Percentiles rank a stretch among this genome's conserved stretches.
Evolutionary conservation across 1,284 basidiomycete genomes (phyloP).

Genomic region (Malassezia furfur): DNA sequence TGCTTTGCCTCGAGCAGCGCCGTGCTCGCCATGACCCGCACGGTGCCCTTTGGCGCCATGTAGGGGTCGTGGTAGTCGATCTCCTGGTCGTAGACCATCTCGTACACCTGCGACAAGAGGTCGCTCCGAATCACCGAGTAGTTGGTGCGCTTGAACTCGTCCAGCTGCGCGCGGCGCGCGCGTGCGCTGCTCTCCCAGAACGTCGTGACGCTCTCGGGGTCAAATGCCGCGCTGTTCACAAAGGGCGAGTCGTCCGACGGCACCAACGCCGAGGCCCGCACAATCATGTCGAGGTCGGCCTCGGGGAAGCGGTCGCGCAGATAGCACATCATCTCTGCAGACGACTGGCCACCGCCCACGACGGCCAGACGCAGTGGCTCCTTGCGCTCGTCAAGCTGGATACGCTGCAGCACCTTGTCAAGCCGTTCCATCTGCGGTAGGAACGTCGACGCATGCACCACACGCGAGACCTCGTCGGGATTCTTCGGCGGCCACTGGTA

Average conservation of each 20-base stretch:
- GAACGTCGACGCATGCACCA: slow-evolving; percentile 40
- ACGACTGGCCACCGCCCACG: slow-evolving; percentile 43
- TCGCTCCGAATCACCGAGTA: slow-evolving; percentile 43
- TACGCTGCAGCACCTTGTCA: slow-evolving; percentile 24
- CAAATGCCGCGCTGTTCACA: slow-evolving; percentile 45
- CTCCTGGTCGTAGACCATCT: slow-evolving; percentile 40
- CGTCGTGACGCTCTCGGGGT: slow-evolving; percentile 39
- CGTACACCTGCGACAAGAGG: slow-evolving; percentile 36
- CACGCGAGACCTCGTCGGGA: slow-evolving; percentile 16
- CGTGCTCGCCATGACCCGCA: slow-evolving; percentile 20
- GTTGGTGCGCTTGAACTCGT: slow-evolving; percentile 45
- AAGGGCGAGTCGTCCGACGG: slow-evolving; percentile 46
- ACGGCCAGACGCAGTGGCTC: slow-evolving; percentile 33
- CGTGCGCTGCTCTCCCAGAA: slow-evolving; percentile 35
- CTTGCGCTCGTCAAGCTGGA: neutral
- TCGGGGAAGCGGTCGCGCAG: slow-evolving; percentile 38
- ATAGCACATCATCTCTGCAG: slow-evolving; percentile 42
- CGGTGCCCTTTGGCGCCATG: slow-evolving; percentile 21
- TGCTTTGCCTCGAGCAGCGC: slow-evolving; percentile 18
- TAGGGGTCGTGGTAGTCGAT: slow-evolving; percentile 34
- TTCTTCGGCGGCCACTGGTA: slow-evolving; percentile 16
- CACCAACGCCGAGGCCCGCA: slow-evolving; percentile 40
- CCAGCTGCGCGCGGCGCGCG: slow-evolving; percentile 31
- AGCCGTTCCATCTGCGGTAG: slow-evolving; percentile 31
- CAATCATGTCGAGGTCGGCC: slow-evolving; percentile 39